Conservation (phyloP, 106 monocot species). For the Vanilla planifolia region DNA sequence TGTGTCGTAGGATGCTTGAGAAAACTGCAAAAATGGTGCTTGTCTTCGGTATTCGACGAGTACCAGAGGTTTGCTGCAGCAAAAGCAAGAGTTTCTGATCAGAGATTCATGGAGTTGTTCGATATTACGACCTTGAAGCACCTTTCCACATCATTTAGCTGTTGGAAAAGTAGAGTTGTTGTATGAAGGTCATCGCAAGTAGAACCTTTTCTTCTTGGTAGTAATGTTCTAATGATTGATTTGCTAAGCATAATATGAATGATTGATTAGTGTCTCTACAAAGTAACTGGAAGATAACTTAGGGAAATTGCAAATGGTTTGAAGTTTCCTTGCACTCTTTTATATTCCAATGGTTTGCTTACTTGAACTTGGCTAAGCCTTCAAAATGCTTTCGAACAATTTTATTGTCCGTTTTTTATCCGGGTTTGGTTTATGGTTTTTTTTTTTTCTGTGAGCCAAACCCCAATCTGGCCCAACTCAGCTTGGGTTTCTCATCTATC, state of each 20-base stretch:
- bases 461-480: too few relatives aligned
- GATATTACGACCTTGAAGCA: conserved; percentile 28
- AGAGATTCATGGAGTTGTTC: conserved; percentile 43
- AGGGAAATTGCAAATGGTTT: conserved; percentile 3
- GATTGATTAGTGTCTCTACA: too few relatives aligned
- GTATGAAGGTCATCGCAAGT: background rate
- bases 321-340: background rate
- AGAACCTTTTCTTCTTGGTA: background rate
- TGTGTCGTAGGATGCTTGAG: conserved; percentile 57
- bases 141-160: conserved; percentile 4
- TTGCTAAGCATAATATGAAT: too few relatives aligned
- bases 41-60: conserved; percentile 39
- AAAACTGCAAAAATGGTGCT: conserved; percentile 58
- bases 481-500: too few relatives aligned
- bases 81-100: conserved; percentile 46
- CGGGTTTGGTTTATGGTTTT: too few relatives aligned
- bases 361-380: too few relatives aligned
- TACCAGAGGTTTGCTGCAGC: conserved; percentile 75
- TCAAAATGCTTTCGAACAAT: too few relatives aligned
- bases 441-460: too few relatives aligned
- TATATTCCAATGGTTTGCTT: too few relatives aligned
- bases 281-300: background rate
- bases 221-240: too few relatives aligned
- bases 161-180: background rate
- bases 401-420: too few relatives aligned